Evolutionary conservation across 192 early-diverging fungal genomes (phyloP).

Genomic region (Coemansia biformis): DNA sequence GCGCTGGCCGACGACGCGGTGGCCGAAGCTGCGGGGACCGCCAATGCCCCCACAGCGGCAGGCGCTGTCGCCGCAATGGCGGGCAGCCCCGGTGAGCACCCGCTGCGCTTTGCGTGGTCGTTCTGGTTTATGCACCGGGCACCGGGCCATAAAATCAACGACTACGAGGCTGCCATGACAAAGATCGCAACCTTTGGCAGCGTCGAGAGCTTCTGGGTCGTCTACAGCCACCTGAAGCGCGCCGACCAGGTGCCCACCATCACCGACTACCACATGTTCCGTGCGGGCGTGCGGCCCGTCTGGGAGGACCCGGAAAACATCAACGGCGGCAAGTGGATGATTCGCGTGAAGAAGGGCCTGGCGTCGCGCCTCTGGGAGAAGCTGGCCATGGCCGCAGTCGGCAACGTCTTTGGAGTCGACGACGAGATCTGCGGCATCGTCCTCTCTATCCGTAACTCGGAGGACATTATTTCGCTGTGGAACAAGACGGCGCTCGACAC

Average conservation of each 20-base stretch:
- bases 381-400: slow-evolving; percentile 81
- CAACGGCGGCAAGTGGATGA: slow-evolving; percentile 94
- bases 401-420: slow-evolving; percentile 85
- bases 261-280: slow-evolving; percentile 91
- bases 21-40: too few species aligned
- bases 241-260: slow-evolving; percentile 80
- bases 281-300: slow-evolving; percentile 84
- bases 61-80: not conserved
- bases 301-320: slow-evolving; percentile 90
- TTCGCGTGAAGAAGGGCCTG: slow-evolving; percentile 86
- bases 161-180: slow-evolving; percentile 87
- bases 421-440: slow-evolving; percentile 90
- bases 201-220: slow-evolving; percentile 74
- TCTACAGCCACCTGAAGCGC: slow-evolving; percentile 73
- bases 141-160: slow-evolving; percentile 75
- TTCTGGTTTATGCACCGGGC: slow-evolving; percentile 94
- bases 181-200: slow-evolving; percentile 75
- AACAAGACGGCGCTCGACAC: slow-evolving; percentile 81
- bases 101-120: slow-evolving; percentile 77
- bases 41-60: not conserved
- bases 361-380: slow-evolving; percentile 89
- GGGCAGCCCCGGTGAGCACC: slow-evolving; percentile 43
- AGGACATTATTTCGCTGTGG: slow-evolving; percentile 96
- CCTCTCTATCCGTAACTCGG: slow-evolving; percentile 82
- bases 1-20: not conserved